Base-by-base conservation (phyloP, 257 asterid genomes). In the Linaria vulgaris region DNA sequence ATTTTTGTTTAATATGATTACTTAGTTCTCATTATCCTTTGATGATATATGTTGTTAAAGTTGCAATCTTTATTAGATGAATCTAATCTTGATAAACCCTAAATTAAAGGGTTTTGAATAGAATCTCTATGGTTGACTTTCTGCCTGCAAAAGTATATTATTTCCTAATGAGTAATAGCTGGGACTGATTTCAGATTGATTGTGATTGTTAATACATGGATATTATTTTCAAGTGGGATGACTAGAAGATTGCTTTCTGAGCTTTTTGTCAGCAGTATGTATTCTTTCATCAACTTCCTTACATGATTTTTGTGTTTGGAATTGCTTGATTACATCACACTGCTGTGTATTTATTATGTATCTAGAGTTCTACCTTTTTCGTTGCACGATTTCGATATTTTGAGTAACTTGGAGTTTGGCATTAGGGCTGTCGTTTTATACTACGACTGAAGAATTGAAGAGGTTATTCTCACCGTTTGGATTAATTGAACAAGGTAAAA, bases 351-450 rank as follows among this genome's bases (percentile, higher is more conserved):
- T n/a, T n/a, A n/a, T n/a, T n/a, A n/a, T n/a, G n/a, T n/a, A n/a
- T n/a, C n/a, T n/a, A n/a, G n/a, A n/a, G n/a, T n/a, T n/a, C n/a
- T n/a, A n/a, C 22, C 3, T 20, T 14, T 21, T 62, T 24, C 17
- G 6, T 67, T 59, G 46, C 51, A 14, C 39, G 27, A n/a, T n/a
- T n/a, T n/a, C n/a, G 10, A 9, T 37, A 17, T 16, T 56, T 22
- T 51, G 55, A 56, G 47, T 69, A 23, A 60, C 24, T 34, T 30
- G 47, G 49, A 24, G 59, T 44, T 63, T 56, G 56, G 13, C 21
- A 12, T 37, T 51, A 90, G 89, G 95, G 66, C 78, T 88, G 63
- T 90, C 97, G 22, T 85, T 88, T 82, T 88, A 85, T 72, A 71
- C 76, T n/a, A 82, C 85, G 14, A 56, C 65, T 37, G 82, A 76